Evolutionary conservation across 495 filamentous ascomycete genomes (phyloP).

Genomic region (Lepidopterella palustris): DNA sequence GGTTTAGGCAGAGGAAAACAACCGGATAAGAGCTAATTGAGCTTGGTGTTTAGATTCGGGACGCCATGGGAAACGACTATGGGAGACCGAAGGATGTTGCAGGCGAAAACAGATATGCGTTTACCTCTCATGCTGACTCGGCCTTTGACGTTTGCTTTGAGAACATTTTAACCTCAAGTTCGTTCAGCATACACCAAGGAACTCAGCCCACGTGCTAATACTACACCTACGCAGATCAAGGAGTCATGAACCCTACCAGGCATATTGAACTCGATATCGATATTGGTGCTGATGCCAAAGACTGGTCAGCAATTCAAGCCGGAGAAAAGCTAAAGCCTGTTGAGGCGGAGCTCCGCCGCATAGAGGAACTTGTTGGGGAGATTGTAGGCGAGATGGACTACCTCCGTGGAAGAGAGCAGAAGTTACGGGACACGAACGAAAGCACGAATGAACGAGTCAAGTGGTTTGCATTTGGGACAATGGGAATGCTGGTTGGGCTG

Average conservation of each 20-base stretch:
- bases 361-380: conserved; percentile 44
- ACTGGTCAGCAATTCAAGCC: conserved; percentile 95
- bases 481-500: conserved; percentile 82
- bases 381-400: conserved; percentile 52
- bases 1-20: background rate
- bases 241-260: conserved; percentile 56
- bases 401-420: conserved; percentile 83
- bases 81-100: conserved; percentile 82
- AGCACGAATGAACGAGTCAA: conserved; percentile 98
- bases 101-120: conserved; percentile 87
- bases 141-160: conserved; percentile 98
- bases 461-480: conserved; percentile 95
- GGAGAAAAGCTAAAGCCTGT: conserved; percentile 97
- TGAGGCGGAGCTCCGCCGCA: conserved; percentile 88
- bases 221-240: conserved; percentile 30
- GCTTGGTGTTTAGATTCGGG: conserved; percentile 64
- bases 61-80: conserved; percentile 93
- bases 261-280: conserved; percentile 95
- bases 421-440: conserved; percentile 96
- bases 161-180: conserved; percentile 70
- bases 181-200: conserved; percentile 9
- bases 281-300: conserved; percentile 95
- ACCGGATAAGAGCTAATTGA: conserved; percentile 7
- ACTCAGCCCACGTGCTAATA: background rate
- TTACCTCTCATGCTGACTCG: conserved; percentile 89